Conservation (phyloP, 257 asterid genomes). For the Anisodus acutangulus region DNA sequence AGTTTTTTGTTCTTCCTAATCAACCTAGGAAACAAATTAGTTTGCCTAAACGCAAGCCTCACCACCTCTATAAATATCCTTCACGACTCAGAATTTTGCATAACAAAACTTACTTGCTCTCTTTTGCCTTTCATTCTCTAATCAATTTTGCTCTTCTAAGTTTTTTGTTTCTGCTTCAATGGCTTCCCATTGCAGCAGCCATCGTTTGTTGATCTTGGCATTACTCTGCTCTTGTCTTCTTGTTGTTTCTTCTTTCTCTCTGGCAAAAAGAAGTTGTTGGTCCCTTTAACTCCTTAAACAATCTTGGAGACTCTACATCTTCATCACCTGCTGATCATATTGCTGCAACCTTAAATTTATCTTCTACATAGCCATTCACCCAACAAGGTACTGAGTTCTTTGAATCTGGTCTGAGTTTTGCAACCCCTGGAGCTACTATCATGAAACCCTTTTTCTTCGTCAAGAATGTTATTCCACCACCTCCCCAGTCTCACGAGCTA, state of each 20-base stretch:
- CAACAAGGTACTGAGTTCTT: not conserved
- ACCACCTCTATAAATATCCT: no score
- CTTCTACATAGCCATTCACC: not conserved
- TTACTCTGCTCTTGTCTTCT: no score
- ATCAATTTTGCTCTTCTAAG: no score
- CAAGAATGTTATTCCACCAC: not conserved
- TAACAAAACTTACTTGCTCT: no score
- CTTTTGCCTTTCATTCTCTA: no score
- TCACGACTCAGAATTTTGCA: no score
- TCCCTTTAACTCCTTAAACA: not conserved
- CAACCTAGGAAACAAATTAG: no score
- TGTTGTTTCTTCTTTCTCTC: not conserved
- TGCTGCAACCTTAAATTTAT: not conserved
- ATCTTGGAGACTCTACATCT: not conserved
- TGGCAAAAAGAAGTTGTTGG: not conserved
- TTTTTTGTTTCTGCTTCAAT: no score
- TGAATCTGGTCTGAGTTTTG: not conserved
- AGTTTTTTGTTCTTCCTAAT: no score
- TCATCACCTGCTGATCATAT: not conserved
- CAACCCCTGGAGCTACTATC: not conserved
- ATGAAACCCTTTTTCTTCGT: not conserved
- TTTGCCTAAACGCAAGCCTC: no score
- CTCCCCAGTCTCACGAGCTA: not conserved
- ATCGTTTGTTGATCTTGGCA: no score
- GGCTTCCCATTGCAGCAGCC: no score